Conservation (phyloP, 768 basidiomycete species). For the Stropharia rugosoannulata region DNA sequence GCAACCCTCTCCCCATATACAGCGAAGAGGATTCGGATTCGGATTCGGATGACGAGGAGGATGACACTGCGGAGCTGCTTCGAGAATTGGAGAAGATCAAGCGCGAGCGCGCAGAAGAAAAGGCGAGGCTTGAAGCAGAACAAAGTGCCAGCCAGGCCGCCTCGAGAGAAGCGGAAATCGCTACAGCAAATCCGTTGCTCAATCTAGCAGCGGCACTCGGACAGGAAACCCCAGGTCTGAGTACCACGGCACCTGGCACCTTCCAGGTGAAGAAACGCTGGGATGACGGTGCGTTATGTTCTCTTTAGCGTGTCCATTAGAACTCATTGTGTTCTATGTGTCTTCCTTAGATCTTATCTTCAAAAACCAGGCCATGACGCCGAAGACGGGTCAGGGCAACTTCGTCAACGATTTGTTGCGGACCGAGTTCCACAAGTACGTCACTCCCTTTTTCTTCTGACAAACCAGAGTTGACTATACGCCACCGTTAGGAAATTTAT, state of each 20-base stretch:
- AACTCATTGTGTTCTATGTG: neutral
- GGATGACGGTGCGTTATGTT: constrained; percentile 77
- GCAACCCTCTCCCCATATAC: neutral
- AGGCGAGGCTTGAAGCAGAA: constrained; percentile 77
- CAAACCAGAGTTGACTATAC: constrained; percentile 3
- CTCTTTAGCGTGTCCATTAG: neutral
- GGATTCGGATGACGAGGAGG: constrained; percentile 84
- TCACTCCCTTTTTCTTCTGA: constrained; percentile 14
- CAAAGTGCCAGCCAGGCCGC: constrained; percentile 60
- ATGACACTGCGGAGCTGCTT: constrained; percentile 90
- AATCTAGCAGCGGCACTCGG: constrained; percentile 92
- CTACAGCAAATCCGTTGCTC: constrained; percentile 82
- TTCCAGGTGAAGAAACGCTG: constrained; percentile 92
- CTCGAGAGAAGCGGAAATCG: constrained; percentile 78
- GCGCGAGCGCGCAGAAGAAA: constrained; percentile 92
- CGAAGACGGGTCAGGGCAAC: constrained; percentile 61
- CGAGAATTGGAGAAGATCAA: constrained; percentile 99
- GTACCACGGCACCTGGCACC: constrained; percentile 74
- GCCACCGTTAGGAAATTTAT: constrained; percentile 73
- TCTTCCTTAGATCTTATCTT: constrained; percentile 80
- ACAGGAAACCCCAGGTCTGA: constrained; percentile 62
- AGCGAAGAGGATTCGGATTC: constrained; percentile 46
- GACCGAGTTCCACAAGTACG: constrained; percentile 91
- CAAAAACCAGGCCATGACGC: constrained; percentile 91
- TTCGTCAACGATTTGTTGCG: constrained; percentile 96